Evolutionary conservation across 2,329 filamentous ascomycete genomes (phyloP).

Genomic region (Botrytis squamosa): DNA sequence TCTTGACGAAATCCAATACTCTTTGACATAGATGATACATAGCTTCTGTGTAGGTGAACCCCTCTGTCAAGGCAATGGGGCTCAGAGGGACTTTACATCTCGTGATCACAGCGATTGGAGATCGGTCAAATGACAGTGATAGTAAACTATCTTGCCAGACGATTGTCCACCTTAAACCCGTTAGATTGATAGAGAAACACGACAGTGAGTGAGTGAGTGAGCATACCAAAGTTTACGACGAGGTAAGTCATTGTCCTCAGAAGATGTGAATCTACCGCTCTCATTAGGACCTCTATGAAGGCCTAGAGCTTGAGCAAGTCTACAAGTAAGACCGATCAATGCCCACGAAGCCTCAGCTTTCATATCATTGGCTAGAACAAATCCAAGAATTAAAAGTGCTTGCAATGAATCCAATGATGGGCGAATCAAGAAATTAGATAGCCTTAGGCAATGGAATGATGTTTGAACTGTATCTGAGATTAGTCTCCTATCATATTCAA

Average conservation of each 20-base stretch:
- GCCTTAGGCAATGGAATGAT: constrained; percentile 62
- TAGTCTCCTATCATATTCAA: not conserved
- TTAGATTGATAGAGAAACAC: constrained; percentile 18
- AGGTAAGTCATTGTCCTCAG: constrained; percentile 37
- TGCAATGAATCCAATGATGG: constrained; percentile 66
- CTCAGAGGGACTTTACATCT: constrained; percentile 49
- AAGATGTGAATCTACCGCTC: constrained; percentile 30
- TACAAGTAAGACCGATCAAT: constrained; percentile 60
- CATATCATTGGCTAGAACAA: constrained; percentile 67
- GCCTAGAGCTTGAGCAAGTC: constrained; percentile 64
- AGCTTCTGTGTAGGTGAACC: constrained; percentile 60
- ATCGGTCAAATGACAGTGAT: constrained; percentile 64
- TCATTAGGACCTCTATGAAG: constrained; percentile 47
- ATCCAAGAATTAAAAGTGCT: constrained; percentile 60
- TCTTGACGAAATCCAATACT: constrained; percentile 47
- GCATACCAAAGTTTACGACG: constrained; percentile 38
- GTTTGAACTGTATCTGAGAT: constrained; percentile 34
- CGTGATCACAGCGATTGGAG: constrained; percentile 55
- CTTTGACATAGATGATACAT: constrained; percentile 65
- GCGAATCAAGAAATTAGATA: constrained; percentile 62
- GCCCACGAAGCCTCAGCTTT: constrained; percentile 69
- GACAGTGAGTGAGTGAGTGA: not conserved
- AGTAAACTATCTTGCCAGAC: constrained; percentile 67
- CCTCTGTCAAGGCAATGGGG: constrained; percentile 51
- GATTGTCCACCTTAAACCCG: constrained; percentile 52